Conservation (phyloP, 2,329 filamentous ascomycete genomes). For the Cercospora beticola region DNA sequence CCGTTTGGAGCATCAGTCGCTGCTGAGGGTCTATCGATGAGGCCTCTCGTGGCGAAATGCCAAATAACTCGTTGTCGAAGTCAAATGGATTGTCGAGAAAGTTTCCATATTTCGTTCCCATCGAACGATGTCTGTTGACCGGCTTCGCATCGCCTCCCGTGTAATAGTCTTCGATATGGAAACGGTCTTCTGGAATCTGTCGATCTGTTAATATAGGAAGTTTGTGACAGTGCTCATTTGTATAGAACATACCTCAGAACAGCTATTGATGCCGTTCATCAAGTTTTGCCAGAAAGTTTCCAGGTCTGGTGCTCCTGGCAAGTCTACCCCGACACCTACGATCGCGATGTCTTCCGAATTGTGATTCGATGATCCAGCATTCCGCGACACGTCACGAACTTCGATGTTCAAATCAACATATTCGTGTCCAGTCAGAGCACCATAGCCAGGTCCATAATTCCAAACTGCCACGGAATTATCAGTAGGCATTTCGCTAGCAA, state of each 20-base stretch:
- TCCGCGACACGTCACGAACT: constrained; percentile 5
- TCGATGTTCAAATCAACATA: background rate
- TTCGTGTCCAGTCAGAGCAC: constrained; percentile 7
- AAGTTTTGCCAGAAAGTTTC: constrained; percentile 14
- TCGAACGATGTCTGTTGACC: constrained; percentile 1
- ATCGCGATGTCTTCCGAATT: constrained; percentile 12
- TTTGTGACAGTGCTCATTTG: background rate
- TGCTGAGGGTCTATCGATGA: constrained; percentile 20
- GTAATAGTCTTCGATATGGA: constrained; percentile 17
- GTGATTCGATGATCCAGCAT: background rate
- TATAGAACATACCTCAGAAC: constrained; percentile 9
- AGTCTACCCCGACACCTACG: constrained; percentile 10
- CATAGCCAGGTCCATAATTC: constrained; percentile 16
- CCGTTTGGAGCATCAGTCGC: constrained; percentile 12
- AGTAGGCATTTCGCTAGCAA: background rate
- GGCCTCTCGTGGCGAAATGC: constrained; percentile 17
- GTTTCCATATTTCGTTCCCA: constrained; percentile 17
- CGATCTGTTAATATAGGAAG: background rate
- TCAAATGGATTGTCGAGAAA: constrained; percentile 15
- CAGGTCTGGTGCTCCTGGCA: constrained; percentile 7
- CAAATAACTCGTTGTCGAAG: constrained; percentile 17
- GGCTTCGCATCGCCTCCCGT: constrained; percentile 9
- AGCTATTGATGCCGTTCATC: constrained; percentile 10
- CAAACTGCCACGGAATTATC: background rate
- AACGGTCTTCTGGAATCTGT: constrained; percentile 12